phyloP scores from a whole-genome alignment of 441 rosid species.

The Pelargonium myrrhifolium region DNA sequence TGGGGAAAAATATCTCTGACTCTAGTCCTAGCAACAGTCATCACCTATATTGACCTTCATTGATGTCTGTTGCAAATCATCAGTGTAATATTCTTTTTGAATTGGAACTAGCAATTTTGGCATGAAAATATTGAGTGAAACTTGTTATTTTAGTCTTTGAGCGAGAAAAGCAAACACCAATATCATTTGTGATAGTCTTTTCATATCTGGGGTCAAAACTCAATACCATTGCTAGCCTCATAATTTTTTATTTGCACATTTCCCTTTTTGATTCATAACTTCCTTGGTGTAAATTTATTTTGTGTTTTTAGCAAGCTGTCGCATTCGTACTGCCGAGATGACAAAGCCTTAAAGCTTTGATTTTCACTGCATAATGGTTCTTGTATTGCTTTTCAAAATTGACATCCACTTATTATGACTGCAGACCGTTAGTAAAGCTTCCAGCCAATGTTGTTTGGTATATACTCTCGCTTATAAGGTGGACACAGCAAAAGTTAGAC shows the following conservation, averaged over 20 bases:
- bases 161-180: background rate
- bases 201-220: too few relatives aligned
- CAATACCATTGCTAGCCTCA: too few relatives aligned
- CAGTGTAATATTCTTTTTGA: background rate
- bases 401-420: conserved; percentile 20
- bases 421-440: conserved; percentile 71
- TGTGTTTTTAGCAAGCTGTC: conserved; percentile 3
- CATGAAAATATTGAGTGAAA: background rate
- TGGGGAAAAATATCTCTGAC: background rate
- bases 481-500: conserved; percentile 44
- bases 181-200: too few relatives aligned
- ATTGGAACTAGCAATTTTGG: background rate
- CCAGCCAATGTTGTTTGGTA: conserved; percentile 42
- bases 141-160: background rate
- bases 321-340: background rate
- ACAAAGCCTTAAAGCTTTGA: background rate
- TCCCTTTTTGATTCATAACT: background rate
- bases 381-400: conserved; percentile 10
- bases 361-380: background rate
- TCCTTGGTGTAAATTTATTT: background rate
- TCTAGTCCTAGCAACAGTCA: background rate
- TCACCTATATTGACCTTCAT: background rate
- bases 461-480: conserved; percentile 37
- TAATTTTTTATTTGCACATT: background rate
- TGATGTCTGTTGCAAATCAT: background rate